Percentiles rank a stretch among this genome's conserved stretches.
Evolutionary conservation across 768 basidiomycete genomes (phyloP).

Genomic region (Leccinum variicolor): DNA sequence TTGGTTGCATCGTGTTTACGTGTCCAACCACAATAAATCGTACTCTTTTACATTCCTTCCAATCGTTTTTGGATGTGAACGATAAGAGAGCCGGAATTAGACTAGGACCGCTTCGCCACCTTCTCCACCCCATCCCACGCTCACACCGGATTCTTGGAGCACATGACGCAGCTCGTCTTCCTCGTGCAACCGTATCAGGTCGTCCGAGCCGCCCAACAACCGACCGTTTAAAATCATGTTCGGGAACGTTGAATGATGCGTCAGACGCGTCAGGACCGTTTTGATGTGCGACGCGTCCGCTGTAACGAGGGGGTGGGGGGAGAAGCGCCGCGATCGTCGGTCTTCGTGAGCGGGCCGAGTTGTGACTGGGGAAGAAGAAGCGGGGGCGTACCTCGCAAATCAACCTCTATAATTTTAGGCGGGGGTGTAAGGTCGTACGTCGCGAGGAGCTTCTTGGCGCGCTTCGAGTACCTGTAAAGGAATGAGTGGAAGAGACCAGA

Average conservation of each 20-base stretch:
- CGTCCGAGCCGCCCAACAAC: conserved; percentile 66
- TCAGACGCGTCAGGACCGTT: conserved; percentile 60
- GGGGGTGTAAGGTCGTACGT: conserved; percentile 58
- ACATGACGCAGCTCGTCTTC: conserved; percentile 40
- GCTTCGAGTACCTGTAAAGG: conserved; percentile 24
- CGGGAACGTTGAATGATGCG: conserved; percentile 67
- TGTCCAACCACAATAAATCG: not conserved
- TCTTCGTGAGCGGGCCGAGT: not conserved
- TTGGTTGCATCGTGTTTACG: not conserved
- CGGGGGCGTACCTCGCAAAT: conserved; percentile 53
- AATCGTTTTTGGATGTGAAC: not conserved
- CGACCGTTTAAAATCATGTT: conserved; percentile 65
- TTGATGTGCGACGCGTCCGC: conserved; percentile 66
- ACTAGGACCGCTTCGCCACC: not conserved
- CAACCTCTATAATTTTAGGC: conserved; percentile 73
- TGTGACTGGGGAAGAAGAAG: not conserved
- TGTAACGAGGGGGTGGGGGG: not conserved
- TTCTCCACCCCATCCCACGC: conserved; percentile 24
- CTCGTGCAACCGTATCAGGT: conserved; percentile 46
- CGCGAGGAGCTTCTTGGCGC: conserved; percentile 47
- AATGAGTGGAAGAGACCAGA: not conserved
- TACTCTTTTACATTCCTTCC: not conserved
- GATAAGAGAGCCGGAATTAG: not conserved
- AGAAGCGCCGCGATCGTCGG: not conserved
- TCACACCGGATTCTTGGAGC: conserved; percentile 48